Conservation (phyloP, 176 grass and related monocot species). For the Lolium rigidum region DNA sequence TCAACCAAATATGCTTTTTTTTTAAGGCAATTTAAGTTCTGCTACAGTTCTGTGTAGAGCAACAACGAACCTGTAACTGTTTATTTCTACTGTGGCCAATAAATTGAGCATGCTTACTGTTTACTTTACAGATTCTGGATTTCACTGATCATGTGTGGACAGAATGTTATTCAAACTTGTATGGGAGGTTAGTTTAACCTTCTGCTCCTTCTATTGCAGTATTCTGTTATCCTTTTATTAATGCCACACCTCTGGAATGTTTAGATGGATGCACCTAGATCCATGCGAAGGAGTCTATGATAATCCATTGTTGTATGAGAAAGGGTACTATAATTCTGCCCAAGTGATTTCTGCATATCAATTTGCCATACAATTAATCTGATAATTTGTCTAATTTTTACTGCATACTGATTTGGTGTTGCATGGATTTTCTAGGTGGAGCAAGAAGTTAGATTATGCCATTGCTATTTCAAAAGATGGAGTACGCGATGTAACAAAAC, state of each 20-base stretch:
- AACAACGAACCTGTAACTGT: neutral
- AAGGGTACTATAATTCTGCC: slow-evolving; percentile 63
- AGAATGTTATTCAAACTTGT: slow-evolving; percentile 79
- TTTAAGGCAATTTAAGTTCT: slow-evolving; percentile 15
- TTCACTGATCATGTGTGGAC: slow-evolving; percentile 99
- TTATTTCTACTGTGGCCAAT: slow-evolving; percentile 24
- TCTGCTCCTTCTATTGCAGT: slow-evolving; percentile 26
- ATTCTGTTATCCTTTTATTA: slow-evolving; percentile 42
- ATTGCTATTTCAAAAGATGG: slow-evolving; percentile 92
- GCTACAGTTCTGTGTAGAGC: neutral
- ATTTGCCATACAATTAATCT: slow-evolving; percentile 35
- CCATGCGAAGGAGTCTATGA: slow-evolving; percentile 94
- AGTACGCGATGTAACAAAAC: slow-evolving; percentile 84
- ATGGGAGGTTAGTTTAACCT: slow-evolving; percentile 72
- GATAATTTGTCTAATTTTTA: slow-evolving; percentile 26
- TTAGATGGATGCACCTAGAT: slow-evolving; percentile 99
- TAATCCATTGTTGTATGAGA: slow-evolving; percentile 93
- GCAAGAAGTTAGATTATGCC: slow-evolving; percentile 88
- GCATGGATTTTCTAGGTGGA: slow-evolving; percentile 71
- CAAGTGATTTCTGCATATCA: slow-evolving; percentile 43
- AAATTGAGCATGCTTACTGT: slow-evolving; percentile 35
- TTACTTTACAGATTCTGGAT: slow-evolving; percentile 76
- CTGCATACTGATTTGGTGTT: slow-evolving; percentile 44
- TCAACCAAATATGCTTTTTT: slow-evolving; percentile 25
- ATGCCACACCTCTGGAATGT: slow-evolving; percentile 51